Evolutionary conservation across 257 asterid genomes (phyloP).

Genomic region (Pogostemon cablin): DNA sequence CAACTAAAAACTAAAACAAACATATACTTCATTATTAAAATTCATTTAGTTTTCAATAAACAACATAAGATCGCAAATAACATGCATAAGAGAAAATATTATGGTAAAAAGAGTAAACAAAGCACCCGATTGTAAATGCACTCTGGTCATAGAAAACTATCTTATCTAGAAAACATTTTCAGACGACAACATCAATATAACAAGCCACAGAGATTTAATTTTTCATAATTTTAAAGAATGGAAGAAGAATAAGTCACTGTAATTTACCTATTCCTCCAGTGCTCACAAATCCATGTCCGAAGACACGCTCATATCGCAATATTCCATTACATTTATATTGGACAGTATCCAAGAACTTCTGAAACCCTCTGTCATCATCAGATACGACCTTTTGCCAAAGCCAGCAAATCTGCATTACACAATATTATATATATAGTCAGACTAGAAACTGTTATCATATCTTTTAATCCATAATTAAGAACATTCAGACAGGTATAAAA

Average conservation of each 20-base stretch:
- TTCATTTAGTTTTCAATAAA: too few relatives aligned
- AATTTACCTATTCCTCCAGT: conserved; percentile 92
- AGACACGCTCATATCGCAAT: conserved; percentile 89
- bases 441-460: neutral
- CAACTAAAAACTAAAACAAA: too few relatives aligned
- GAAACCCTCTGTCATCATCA: conserved; percentile 77
- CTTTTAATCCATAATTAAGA: neutral
- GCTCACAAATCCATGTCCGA: conserved; percentile 95
- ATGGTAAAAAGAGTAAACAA: too few relatives aligned
- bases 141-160: too few relatives aligned
- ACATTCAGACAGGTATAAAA: neutral
- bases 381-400: conserved; percentile 83
- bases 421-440: conserved; percentile 18
- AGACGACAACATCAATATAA: too few relatives aligned
- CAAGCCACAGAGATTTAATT: too few relatives aligned
- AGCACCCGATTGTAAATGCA: too few relatives aligned
- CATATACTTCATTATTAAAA: too few relatives aligned
- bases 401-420: conserved; percentile 82
- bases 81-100: too few relatives aligned
- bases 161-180: too few relatives aligned
- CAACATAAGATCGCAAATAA: too few relatives aligned
- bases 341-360: conserved; percentile 88
- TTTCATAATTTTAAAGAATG: too few relatives aligned
- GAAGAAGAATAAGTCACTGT: conserved; percentile 7
- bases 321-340: conserved; percentile 90